Base-by-base conservation (phyloP, 2,329 filamentous ascomycete species). In the Paraphaeosphaeria minitans region DNA sequence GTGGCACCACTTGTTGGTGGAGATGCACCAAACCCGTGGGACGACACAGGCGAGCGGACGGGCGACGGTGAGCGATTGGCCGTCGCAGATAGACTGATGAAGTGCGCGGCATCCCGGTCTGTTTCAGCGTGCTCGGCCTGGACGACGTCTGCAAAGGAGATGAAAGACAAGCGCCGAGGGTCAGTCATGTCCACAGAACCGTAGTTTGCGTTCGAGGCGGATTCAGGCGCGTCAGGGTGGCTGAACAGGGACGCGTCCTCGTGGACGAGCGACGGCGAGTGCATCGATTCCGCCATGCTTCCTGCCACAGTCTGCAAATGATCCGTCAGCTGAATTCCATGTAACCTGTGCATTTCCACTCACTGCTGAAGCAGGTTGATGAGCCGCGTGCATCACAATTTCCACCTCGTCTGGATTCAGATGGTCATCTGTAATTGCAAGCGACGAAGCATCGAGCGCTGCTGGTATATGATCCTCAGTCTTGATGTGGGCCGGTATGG, bases 91-190 rank as follows among this genome's bases (percentile, higher is more conserved):
- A 91, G 79, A 13, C 89, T 89, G 52, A 86, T 84, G 59, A 89
- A 79, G 73, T 92, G 88, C 57, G 91, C 82, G 56, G 88, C 89
- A 60, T 94, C 90, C 64, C 89, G 83, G 66, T 84, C 88, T 48
- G 85, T 82, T 39, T 87, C 85, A 31, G 86, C 86, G 69, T 94
- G 91, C 75, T 95, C 91, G 35, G 89, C 85, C 74, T 96, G 92
- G 42, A 98, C 92, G 10, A 98, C 92, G 70, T 98, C 94, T 61
- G 94, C 93, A 77, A 98, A 98, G 8, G 93, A 97, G 73, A 98
- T 96, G 79, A 98, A 98, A 75, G 91, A 95, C 62, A 98, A 80
- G 22, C 94, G 87, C 47, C 92, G 88, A 19, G 96, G 86, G 69
- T 97, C 93, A 48, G 86, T 84, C 41, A 84, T 85, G 70, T 97